These are phyloP conservation scores for Trichoderma lentiforme DNA, from an alignment of 2,329 filamentous ascomycete genomes.

Conservation along the genomic window DNA sequence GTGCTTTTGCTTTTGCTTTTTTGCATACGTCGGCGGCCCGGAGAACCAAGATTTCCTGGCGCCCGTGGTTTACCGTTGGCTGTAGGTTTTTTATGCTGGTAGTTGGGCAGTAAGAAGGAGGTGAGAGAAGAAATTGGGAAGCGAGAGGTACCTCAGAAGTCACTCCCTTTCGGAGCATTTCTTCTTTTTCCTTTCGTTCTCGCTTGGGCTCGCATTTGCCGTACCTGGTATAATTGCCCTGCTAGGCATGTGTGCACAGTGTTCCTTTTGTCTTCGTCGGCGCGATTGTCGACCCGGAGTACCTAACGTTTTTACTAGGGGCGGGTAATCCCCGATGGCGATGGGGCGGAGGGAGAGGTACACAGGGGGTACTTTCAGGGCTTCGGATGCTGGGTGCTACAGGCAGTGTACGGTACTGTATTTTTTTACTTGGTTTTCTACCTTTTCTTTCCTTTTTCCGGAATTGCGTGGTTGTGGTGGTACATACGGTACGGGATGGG, in stretches of 20 bases:
- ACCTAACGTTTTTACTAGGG: not conserved
- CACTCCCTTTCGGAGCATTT: not conserved
- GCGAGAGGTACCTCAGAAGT: not conserved
- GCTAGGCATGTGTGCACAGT: too few species aligned
- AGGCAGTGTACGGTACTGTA: too few species aligned
- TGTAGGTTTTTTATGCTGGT: too few species aligned
- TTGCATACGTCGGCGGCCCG: too few species aligned
- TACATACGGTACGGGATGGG: not conserved
- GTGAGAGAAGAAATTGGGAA: too few species aligned
- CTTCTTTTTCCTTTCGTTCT: not conserved
- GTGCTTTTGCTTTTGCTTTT: too few species aligned
- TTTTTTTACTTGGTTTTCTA: not conserved
- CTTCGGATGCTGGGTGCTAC: not conserved
- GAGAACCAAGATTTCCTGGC: too few species aligned
- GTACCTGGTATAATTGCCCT: too few species aligned
- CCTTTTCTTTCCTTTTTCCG: not conserved
- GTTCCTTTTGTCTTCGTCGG: not conserved
- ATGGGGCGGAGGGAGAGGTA: not conserved
- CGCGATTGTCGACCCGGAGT: constrained; percentile 7
- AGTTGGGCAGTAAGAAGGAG: too few species aligned
- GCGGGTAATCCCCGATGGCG: not conserved
- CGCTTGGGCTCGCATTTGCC: too few species aligned
- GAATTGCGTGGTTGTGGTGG: not conserved
- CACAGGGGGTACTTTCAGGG: not conserved
- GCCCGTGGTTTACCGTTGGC: too few species aligned